Base-by-base conservation (phyloP, 164 flowering plant species). In the Stephania japonica region DNA sequence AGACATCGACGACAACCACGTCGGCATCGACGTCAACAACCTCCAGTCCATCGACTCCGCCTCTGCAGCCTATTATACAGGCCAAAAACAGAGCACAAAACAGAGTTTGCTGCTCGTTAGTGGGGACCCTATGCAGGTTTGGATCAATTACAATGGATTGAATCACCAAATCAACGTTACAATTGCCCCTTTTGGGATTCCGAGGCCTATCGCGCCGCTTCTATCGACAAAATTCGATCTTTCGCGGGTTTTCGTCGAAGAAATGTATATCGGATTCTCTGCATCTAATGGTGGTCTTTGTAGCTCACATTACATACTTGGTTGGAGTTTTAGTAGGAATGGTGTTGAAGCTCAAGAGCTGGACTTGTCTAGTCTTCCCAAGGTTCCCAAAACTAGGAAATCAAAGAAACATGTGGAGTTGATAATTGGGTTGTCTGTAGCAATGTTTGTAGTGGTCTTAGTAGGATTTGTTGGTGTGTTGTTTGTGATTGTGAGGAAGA, bases 191-290 rank as follows among this genome's bases (percentile, higher is more conserved):
- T 8, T 68, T 0, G 12, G 24, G 0, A 16, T 49, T 1, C 42
- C 67, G 14, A 83, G 72, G 77, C 84, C 89, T 0, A 19, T 2
- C 5, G 62, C 18, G 65, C 86, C 89, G 0, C 78, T 85, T 21
- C 53, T 86, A 6, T 73, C 79, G 1, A 21, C n/a, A 18, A 10
- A 23, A 2, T 5, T 78, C 10, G 73, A 88, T 43, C 80, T 88
- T 0, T 68, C 77, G 4, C 1, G 19, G 1, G 7, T 79, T 14
- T 23, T 85, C 6, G 21, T 23, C 14, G 85, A 83, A 21, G 65
- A 26, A 0, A 83, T 81, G 85, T 86, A 73, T 38, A 80, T 83
- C 7, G 91, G 89, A 0, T 88, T 88, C 69, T 83, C 89, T 0
- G 84, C 89, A 4, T 78, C 89, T 8, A 88, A 89, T 0, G 86